Conservation (phyloP, 129 eudicot species). For the Silybum marianum region DNA sequence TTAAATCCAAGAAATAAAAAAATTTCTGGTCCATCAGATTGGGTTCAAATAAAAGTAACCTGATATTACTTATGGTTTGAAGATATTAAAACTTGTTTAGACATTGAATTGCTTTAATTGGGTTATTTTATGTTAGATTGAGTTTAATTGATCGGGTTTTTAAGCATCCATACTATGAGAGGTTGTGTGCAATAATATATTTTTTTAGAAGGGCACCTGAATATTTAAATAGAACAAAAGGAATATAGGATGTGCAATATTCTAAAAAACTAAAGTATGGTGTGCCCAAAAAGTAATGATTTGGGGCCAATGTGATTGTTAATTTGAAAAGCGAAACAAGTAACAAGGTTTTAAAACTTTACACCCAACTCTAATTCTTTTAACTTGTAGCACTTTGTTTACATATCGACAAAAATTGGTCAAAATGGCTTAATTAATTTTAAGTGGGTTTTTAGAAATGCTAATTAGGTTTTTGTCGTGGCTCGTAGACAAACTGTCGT, state of each 20-base stretch:
- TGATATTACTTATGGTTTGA: too few relatives aligned
- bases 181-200: constrained; percentile 12
- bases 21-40: too few relatives aligned
- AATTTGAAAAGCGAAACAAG: not conserved
- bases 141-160: too few relatives aligned
- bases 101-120: too few relatives aligned
- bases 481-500: not conserved
- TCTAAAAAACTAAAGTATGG: not conserved
- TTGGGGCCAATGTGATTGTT: constrained; percentile 15
- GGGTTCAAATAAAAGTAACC: too few relatives aligned
- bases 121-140: too few relatives aligned
- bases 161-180: constrained; percentile 8
- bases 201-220: not conserved
- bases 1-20: too few relatives aligned
- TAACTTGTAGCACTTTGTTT: not conserved
- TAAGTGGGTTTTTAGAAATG: not conserved
- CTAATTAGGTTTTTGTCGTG: constrained; percentile 7
- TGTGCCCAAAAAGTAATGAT: constrained; percentile 15
- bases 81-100: too few relatives aligned
- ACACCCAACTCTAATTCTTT: not conserved
- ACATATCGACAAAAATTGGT: constrained; percentile 1
- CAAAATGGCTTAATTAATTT: not conserved
- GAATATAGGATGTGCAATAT: constrained; percentile 5
- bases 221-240: not conserved
- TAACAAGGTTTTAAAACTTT: not conserved